Evolutionary conservation across 2,329 filamentous ascomycete genomes (phyloP).

Genomic region (Myrmaecium sp.): DNA sequence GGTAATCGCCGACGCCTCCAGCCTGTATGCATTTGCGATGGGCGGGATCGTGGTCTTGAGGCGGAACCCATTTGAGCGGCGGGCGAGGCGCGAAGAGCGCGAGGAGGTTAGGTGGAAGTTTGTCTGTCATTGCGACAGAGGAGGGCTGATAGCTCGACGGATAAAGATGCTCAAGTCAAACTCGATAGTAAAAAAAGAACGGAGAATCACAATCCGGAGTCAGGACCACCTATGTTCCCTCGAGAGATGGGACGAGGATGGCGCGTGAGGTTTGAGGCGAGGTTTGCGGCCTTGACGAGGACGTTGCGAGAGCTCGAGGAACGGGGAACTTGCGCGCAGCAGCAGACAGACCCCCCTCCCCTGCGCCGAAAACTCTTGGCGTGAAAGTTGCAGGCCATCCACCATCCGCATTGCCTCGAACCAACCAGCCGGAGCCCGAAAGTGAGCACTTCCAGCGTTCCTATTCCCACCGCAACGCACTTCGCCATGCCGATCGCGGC

Average conservation of each 20-base stretch:
- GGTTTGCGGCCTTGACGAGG: too few relatives aligned
- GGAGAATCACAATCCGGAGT: conserved; percentile 20
- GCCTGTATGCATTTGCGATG: conserved; percentile 61
- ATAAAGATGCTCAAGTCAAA: conserved; percentile 25
- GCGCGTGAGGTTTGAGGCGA: conserved; percentile 7
- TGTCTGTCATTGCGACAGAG: conserved; percentile 63
- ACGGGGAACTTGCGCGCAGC: too few relatives aligned
- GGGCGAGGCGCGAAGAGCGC: conserved; percentile 91
- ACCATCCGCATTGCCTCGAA: not conserved
- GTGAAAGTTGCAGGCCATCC: too few relatives aligned
- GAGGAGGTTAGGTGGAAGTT: conserved; percentile 80
- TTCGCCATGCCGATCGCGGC: conserved; percentile 30
- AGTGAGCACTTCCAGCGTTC: not conserved
- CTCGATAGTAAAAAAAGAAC: conserved; percentile 34
- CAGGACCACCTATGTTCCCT: conserved; percentile 12
- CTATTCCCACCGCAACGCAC: conserved; percentile 7
- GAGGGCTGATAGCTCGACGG: too few relatives aligned
- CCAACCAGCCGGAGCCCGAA: not conserved
- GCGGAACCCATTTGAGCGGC: conserved; percentile 74
- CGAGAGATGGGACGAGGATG: too few relatives aligned
- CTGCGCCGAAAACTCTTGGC: too few relatives aligned
- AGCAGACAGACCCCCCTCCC: too few relatives aligned
- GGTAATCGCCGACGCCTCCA: conserved; percentile 54
- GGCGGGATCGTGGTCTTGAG: conserved; percentile 67
- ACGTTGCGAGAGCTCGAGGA: too few relatives aligned